Evolutionary conservation across 2,329 filamentous ascomycete genomes (phyloP).

Genomic region (Penicillium hesseltinei): DNA sequence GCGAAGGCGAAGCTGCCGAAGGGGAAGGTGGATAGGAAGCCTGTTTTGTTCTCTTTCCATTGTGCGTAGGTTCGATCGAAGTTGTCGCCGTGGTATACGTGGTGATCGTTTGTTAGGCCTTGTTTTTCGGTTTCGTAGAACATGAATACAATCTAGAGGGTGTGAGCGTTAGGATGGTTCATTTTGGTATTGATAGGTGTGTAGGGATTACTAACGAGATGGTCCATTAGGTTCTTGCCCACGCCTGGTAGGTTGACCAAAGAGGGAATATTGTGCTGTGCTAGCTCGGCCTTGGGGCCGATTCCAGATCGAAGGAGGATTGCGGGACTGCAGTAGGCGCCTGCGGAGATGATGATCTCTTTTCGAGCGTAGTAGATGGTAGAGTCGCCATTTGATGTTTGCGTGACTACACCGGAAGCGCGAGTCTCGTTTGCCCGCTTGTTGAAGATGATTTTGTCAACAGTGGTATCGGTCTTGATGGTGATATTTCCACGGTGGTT

Average conservation of each 20-base stretch:
- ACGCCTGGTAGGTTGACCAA: conserved; percentile 51
- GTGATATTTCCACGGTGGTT: conserved; percentile 47
- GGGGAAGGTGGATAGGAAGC: conserved; percentile 60
- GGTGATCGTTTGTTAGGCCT: conserved; percentile 56
- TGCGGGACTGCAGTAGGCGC: conserved; percentile 52
- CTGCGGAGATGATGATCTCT: conserved; percentile 51
- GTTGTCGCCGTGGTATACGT: conserved; percentile 56
- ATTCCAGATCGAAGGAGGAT: conserved; percentile 57
- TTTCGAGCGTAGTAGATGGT: conserved; percentile 42
- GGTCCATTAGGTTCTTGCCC: conserved; percentile 55
- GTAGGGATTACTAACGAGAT: conserved; percentile 41
- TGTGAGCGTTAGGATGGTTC: conserved; percentile 5
- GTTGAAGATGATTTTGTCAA: conserved; percentile 54
- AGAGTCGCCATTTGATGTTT: conserved; percentile 33
- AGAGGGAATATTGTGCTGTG: conserved; percentile 44
- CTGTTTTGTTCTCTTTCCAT: conserved; percentile 59
- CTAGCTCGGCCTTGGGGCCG: conserved; percentile 47
- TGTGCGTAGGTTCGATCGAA: conserved; percentile 52
- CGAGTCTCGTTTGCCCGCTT: conserved; percentile 34
- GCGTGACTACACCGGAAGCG: conserved; percentile 40
- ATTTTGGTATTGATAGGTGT: not conserved
- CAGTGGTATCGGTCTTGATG: conserved; percentile 49
- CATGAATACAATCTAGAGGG: conserved; percentile 53
- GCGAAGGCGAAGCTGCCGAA: conserved; percentile 63
- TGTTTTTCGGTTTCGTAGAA: conserved; percentile 59